Evolutionary conservation across 257 asterid genomes (phyloP), one percentile per base, ranked within the genome.

Genomic region (Orobanche coerulescens): DNA sequence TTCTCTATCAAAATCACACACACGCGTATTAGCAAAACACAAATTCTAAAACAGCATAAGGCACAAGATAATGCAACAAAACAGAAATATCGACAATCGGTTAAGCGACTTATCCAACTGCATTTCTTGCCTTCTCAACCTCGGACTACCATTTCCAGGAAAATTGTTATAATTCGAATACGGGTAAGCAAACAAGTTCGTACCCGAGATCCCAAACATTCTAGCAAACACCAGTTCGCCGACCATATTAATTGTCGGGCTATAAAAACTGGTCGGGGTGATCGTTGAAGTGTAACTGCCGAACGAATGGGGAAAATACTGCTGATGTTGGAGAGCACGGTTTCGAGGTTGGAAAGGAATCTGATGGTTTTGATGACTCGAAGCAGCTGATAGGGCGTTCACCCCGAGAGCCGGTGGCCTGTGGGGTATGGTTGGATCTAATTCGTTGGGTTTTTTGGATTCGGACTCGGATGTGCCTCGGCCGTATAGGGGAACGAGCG

Each of bases 401-500:
- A 54, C 24, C 24, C 77, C 78, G 6, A 72, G 66, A 20, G 95
- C 89, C 6, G 68, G 66, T 30, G 95, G 95, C 67, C 95, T 71
- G 6, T 59, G 77, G 4, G 95, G 95, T 64, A 80, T 71, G 60
- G 60, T 53, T 36, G 65, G 61, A 56, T 75, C 82, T 52, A 70
- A 48, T 30, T 67, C 82, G 28, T 30, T 30, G 34, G 60, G 65
- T 61, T 81, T 81, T 71, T 65, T 78, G 57, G 74, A 4, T 11
- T 78, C 85, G 1, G 81, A 68, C 33, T 73, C 82, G 1, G 84
- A 53, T 15, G 62, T 47, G 6, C 89, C 93, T 19, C 84, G 84
- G 16, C 93, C 95, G 42, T 83, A 86, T 4, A 86, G 82, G 8
- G 95, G 95, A 52, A 86, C 84, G 23, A 86, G 71, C 0, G 89